Evolutionary conservation across 192 early-diverging fungal species (phyloP).

Genomic region (Dimargaris cristalligena): DNA sequence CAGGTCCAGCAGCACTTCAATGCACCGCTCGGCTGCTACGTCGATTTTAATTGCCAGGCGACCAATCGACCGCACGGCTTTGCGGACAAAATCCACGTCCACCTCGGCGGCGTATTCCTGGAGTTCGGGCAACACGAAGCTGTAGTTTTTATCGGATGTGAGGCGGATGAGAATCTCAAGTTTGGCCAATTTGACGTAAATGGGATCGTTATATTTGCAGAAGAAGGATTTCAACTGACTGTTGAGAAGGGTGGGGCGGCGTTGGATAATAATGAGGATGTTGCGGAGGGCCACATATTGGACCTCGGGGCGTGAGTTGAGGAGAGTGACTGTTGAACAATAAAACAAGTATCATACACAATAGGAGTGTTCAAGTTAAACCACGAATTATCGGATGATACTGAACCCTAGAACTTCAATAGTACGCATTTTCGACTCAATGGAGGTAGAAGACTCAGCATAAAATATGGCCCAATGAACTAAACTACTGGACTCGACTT

Average conservation of each 20-base stretch:
- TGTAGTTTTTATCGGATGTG: conserved; percentile 64
- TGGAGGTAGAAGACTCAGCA: too few species aligned
- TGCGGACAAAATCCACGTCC: conserved; percentile 95
- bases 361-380: too few species aligned
- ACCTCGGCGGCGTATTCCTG: conserved; percentile 92
- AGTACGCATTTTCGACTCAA: too few species aligned
- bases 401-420: too few species aligned
- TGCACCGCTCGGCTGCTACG: conserved; percentile 66
- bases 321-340: conserved; percentile 88
- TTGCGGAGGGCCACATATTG: conserved; percentile 96
- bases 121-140: conserved; percentile 78
- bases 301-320: conserved; percentile 79
- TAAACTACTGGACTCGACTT: too few species aligned
- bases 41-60: conserved; percentile 93
- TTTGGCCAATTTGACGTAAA: conserved; percentile 96
- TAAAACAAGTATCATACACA: too few species aligned
- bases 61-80: conserved; percentile 93
- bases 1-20: conserved; percentile 70
- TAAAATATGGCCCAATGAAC: too few species aligned
- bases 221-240: conserved; percentile 97
- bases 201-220: conserved; percentile 98
- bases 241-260: conserved; percentile 71
- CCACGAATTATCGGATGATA: too few species aligned
- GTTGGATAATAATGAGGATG: conserved; percentile 85
- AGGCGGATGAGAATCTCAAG: conserved; percentile 88